phyloP scores from a whole-genome alignment of 2,329 filamentous ascomycete species.

The Xylariaceae sp. region DNA sequence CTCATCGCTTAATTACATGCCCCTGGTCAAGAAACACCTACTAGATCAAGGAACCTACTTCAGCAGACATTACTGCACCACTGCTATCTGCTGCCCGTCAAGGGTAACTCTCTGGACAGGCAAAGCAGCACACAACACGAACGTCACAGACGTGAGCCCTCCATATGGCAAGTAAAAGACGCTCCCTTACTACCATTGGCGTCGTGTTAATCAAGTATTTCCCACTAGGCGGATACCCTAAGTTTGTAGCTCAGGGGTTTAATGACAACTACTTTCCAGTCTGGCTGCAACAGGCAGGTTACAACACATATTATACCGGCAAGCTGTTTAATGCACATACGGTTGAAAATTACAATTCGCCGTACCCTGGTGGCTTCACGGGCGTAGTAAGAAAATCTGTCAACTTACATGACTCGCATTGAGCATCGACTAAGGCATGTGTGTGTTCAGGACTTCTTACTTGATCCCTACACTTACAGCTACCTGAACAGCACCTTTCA shows the following conservation, averaged over 20 bases:
- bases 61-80: constrained; percentile 58
- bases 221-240: constrained; percentile 55
- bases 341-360: constrained; percentile 43
- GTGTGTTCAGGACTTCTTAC: constrained; percentile 47
- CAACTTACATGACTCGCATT: not conserved
- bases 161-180: constrained; percentile 55
- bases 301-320: constrained; percentile 61
- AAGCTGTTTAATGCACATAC: constrained; percentile 60
- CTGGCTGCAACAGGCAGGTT: constrained; percentile 60
- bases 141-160: constrained; percentile 55
- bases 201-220: no score
- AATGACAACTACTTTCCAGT: constrained; percentile 60
- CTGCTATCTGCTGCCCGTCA: constrained; percentile 41
- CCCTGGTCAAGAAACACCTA: constrained; percentile 53
- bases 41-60: constrained; percentile 56
- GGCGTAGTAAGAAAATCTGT: constrained; percentile 20
- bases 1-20: constrained; percentile 58
- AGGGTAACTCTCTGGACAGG: constrained; percentile 62
- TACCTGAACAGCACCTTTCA: constrained; percentile 13
- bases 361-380: constrained; percentile 37
- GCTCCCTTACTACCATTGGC: no score
- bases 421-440: not conserved
- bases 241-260: constrained; percentile 48
- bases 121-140: constrained; percentile 63
- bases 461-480: constrained; percentile 56